Conservation (phyloP, 495 filamentous ascomycete species). For the Lasiosphaeria hispida region DNA sequence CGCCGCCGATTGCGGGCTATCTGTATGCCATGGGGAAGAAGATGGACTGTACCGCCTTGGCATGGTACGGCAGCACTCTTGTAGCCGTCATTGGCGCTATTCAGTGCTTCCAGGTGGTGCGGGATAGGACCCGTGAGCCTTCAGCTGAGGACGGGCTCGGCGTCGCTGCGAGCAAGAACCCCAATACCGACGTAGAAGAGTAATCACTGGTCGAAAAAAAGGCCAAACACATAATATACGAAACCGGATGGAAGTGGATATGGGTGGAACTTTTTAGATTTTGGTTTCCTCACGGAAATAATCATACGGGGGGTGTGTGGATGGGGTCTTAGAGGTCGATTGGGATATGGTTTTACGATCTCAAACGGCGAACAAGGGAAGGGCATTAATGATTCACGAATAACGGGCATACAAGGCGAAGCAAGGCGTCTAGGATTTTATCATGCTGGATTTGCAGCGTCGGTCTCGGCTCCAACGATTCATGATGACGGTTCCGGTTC, state of each 20-base stretch:
- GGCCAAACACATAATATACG: no score
- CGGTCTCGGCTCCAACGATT: no score
- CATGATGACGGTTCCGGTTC: not conserved
- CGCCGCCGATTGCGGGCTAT: conserved; percentile 72
- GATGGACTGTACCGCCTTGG: conserved; percentile 67
- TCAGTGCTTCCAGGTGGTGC: conserved; percentile 65
- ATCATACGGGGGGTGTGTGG: not conserved
- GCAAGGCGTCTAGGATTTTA: not conserved
- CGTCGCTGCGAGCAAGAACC: not conserved
- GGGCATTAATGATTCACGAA: no score
- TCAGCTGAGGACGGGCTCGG: not conserved
- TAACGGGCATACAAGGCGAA: not conserved
- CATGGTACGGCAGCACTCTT: conserved; percentile 75
- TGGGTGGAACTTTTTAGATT: no score
- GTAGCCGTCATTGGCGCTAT: conserved; percentile 66
- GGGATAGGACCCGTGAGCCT: conserved; percentile 28
- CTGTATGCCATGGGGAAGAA: conserved; percentile 67
- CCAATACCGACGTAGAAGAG: not conserved
- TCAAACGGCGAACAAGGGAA: no score
- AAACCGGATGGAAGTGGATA: no score
- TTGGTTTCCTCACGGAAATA: no score
- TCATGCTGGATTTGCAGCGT: not conserved
- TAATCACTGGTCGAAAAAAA: no score
- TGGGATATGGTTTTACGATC: no score
- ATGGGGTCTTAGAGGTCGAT: no score